Conservation (phyloP, 2,329 filamentous ascomycete genomes). For the Bisporella sp. region DNA sequence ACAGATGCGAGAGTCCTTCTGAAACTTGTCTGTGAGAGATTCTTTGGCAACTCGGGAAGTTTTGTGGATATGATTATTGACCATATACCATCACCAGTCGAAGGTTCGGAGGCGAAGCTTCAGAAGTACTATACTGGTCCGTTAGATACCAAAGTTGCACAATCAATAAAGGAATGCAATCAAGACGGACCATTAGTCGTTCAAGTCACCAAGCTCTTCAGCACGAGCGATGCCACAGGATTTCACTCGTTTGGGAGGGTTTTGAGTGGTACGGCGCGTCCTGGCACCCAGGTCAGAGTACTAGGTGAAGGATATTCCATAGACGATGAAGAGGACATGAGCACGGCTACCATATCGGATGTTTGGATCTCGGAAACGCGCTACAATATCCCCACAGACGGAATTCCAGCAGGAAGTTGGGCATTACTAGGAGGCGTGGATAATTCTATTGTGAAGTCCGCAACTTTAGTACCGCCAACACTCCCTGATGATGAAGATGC, state of each 20-base stretch:
- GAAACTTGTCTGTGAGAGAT: constrained; percentile 86
- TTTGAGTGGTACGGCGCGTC: constrained; percentile 81
- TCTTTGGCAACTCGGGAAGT: constrained; percentile 82
- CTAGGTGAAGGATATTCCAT: constrained; percentile 93
- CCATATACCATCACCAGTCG: constrained; percentile 80
- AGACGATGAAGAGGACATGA: constrained; percentile 98
- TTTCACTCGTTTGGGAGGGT: constrained; percentile 90
- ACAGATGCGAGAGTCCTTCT: constrained; percentile 83
- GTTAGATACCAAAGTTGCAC: constrained; percentile 70
- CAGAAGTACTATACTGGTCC: constrained; percentile 91
- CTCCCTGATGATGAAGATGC: constrained; percentile 84
- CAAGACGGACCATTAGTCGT: constrained; percentile 88
- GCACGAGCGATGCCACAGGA: constrained; percentile 78
- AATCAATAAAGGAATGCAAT: constrained; percentile 75
- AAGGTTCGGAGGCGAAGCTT: constrained; percentile 69
- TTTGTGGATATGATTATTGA: constrained; percentile 94
- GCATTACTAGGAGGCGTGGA: constrained; percentile 89
- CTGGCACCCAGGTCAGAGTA: constrained; percentile 78
- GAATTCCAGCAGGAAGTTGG: constrained; percentile 89
- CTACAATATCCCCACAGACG: constrained; percentile 87
- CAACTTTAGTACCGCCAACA: constrained; percentile 75
- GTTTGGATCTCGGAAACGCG: constrained; percentile 88
- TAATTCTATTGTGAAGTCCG: constrained; percentile 97
- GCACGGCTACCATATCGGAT: constrained; percentile 71
- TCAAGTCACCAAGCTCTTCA: constrained; percentile 90